Evolutionary conservation across 2,329 filamentous ascomycete genomes (phyloP).

Genomic region (Pestalotiopsis sp.): DNA sequence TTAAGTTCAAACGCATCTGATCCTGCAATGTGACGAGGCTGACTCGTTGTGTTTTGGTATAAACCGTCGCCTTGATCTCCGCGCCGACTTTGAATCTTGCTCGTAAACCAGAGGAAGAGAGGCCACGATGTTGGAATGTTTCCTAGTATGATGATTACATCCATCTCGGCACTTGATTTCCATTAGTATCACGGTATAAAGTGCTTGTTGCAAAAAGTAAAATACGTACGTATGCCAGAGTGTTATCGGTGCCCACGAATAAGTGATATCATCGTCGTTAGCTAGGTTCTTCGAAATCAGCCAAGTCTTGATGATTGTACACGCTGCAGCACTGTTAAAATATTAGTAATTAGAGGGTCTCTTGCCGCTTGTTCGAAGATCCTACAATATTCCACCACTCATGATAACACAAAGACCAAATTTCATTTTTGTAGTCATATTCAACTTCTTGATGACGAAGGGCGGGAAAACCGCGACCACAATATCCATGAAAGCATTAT

Average conservation of each 20-base stretch:
- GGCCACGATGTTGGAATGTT: not conserved
- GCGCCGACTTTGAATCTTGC: not conserved
- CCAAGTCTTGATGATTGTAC: constrained; percentile 9
- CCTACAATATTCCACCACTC: not conserved
- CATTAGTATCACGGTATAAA: not conserved
- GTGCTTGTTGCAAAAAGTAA: not conserved
- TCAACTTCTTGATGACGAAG: constrained; percentile 11
- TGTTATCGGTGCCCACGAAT: constrained; percentile 13
- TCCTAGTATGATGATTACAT: not conserved
- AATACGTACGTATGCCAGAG: constrained; percentile 13
- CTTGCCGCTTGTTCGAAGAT: not conserved
- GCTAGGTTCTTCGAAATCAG: constrained; percentile 3
- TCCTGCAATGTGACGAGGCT: not conserved
- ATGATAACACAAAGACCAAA: not conserved
- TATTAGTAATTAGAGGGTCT: not conserved
- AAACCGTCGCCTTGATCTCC: not conserved
- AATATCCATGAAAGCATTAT: constrained; percentile 14
- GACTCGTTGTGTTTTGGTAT: not conserved
- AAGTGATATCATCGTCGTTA: constrained; percentile 12
- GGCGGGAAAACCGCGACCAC: constrained; percentile 11
- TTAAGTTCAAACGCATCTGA: not conserved
- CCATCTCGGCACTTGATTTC: not conserved
- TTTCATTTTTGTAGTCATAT: not conserved
- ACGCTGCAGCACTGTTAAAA: not conserved
- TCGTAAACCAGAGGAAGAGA: not conserved